Base-by-base conservation (phyloP, 1,139 yeast genomes). In the Groenewaldozyma auringiensis region DNA sequence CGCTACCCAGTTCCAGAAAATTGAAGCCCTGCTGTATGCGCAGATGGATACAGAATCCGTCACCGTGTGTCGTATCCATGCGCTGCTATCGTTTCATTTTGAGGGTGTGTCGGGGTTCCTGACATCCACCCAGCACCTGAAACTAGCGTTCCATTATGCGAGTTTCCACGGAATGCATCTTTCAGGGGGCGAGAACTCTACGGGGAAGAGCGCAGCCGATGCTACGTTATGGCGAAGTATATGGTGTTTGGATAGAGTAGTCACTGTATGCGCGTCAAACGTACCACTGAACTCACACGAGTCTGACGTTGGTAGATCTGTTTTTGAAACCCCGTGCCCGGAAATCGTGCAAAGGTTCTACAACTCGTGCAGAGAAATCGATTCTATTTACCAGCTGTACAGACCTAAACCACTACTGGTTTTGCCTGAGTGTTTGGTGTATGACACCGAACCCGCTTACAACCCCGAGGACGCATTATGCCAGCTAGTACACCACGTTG, bases 101-200 rank as follows among this genome's bases (percentile, higher is more conserved):
- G 55, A 60, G 44, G 63, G 64, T 13, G 54, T 62, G 3, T 61
- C 59, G n/a, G 70, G 70, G 2, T 59, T 57, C 44, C 65, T 64
- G 39, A 62, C 61, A 25, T 58, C 65, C 22, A 57, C 68, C 16
- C 57, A 61, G 20, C 65, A 65, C 46, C 50, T 67, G 31, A 53
- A 62, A 13, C 57, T 53, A 22, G 66, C 69, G 0, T 54, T 67
- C 42, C 60, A 64, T 49, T 53, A 65, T 46, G 69, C 68, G 1
- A 57, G 57, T 27, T 50, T 64, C n/a, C 50, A 64, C 27, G 70
- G 67, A 1, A 54, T 67, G 17, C 71, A 67, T 47, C 61, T 64
- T 49, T 56, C 60, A 41, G 55, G 51, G 27, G 39, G 49, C 4
- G 44, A 46, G 18, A 42, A 42, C 27, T 17, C 41, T 29, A 45